Base-by-base conservation (phyloP, 169 alveolate genomes). In the Eimeria zaria region DNA sequence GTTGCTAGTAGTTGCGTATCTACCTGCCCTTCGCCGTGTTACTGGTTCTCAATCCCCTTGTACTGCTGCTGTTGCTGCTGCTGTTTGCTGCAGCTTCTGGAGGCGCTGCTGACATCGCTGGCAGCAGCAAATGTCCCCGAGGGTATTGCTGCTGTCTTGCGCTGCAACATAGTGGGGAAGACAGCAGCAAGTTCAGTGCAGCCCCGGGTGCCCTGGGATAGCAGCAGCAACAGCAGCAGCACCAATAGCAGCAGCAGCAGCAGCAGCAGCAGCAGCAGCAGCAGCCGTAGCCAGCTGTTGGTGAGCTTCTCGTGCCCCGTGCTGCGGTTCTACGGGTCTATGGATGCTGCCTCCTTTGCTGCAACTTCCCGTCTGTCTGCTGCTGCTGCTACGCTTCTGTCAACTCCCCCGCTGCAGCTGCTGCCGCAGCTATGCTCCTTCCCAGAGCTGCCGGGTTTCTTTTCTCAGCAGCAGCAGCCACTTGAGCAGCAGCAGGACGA, bases 311-410 rank as follows among this genome's bases (percentile, higher is more conserved):
- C 93, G 9, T 64, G 83, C 62, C 83, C 83, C 14, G 83, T 62
- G 46, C 93, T 85, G 69, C 91, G 91, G 4, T 83, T 83, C 91
- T 83, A 83, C 30, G 91, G 91, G 22, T 83, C 91, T 55, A 16
- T 83, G 48, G 91, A 83, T 64, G 74, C 62, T 30, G n/a, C n/a
- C 30, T 53, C 91, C 30, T 83, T 83, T 83, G 91, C 91, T 2
- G 91, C 91, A 30, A 83, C 91, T 8, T 48, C 91, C 8, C 64
- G 36, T 11, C 74, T 83, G 74, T 83, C 91, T 30, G 91, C 91
- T 83, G 91, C 91, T 55, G 91, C 91, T 83, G 91, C 91, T 33
- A 74, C 91, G 30, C 93, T 85, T 64, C 93, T 85, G 41, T 60
- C 83, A 0, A 58, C 78, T 3, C 93, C 83, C 4, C 93, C 78